These are phyloP conservation scores for Rhodosporidiobolus odoratus DNA, from an alignment of 768 basidiomycete genomes.

Conservation along the genomic window DNA sequence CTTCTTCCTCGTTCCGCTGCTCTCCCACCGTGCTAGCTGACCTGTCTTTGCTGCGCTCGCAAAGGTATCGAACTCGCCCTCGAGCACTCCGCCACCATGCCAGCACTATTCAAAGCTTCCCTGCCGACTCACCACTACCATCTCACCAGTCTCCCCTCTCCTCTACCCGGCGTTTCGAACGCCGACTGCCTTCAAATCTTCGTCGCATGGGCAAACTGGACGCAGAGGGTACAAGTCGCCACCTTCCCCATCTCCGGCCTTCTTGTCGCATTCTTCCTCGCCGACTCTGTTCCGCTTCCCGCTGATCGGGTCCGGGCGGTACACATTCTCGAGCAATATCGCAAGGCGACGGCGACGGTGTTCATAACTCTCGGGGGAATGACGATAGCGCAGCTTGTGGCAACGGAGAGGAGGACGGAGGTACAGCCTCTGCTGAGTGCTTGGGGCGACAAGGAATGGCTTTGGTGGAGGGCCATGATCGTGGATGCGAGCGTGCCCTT, in stretches of 20 bases:
- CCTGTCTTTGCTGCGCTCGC: not conserved
- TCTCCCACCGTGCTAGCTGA: not conserved
- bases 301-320: not conserved
- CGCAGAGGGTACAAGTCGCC: not conserved
- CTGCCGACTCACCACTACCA: not conserved
- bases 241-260: slow-evolving; percentile 15
- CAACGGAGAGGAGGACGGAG: not conserved
- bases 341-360: not conserved
- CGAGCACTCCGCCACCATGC: not conserved
- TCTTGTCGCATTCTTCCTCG: slow-evolving; percentile 5
- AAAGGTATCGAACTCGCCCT: not conserved
- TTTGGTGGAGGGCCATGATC: not conserved
- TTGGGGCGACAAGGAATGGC: not conserved
- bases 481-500: not conserved
- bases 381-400: no score
- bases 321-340: slow-evolving; percentile 16
- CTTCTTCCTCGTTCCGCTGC: not conserved
- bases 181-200: not conserved
- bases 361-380: not conserved
- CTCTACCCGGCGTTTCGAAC: not conserved
- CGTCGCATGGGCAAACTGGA: not conserved
- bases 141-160: not conserved
- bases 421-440: not conserved
- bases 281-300: not conserved
- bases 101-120: not conserved